Conservation (phyloP, 78 protist genomes). For the Polysphondylium violaceum region DNA sequence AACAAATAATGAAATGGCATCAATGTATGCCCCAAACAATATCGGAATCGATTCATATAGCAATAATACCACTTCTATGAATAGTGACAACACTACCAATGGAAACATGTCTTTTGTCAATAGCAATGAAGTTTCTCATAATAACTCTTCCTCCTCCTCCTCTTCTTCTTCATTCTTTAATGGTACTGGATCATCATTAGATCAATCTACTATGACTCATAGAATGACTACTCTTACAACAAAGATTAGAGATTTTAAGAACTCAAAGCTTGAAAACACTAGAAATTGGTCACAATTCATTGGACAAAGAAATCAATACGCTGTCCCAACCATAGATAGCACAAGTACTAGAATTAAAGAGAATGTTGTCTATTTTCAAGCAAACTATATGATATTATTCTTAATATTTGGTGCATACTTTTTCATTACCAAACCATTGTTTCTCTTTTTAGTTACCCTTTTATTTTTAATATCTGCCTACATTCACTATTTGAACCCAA, state of each 20-base stretch:
- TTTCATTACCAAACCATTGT: constrained; percentile 58
- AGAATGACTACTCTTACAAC: constrained; percentile 27
- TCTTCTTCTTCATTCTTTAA: too few relatives aligned
- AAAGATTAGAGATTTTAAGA: constrained; percentile 55
- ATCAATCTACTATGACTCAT: constrained; percentile 13
- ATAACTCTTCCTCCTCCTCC: too few relatives aligned
- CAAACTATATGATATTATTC: constrained; percentile 56
- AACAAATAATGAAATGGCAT: too few relatives aligned
- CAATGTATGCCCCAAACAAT: too few relatives aligned
- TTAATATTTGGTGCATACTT: constrained; percentile 29
- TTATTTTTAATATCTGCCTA: constrained; percentile 34
- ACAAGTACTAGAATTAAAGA: constrained; percentile 49
- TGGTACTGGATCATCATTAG: too few relatives aligned
- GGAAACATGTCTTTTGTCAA: too few relatives aligned
- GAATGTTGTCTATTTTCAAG: constrained; percentile 60
- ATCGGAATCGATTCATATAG: too few relatives aligned
- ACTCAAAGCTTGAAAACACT: constrained; percentile 24
- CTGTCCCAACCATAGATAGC: constrained; percentile 14
- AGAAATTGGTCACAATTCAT: constrained; percentile 49
- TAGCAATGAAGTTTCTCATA: too few relatives aligned
- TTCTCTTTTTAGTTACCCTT: constrained; percentile 23
- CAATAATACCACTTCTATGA: too few relatives aligned
- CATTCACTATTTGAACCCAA: constrained; percentile 28
- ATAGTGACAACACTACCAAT: too few relatives aligned
- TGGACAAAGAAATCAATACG: constrained; percentile 42